These are phyloP conservation scores for Rhodotorula sp. DNA, from an alignment of 1,284 basidiomycete species.

Conservation along the genomic window DNA sequence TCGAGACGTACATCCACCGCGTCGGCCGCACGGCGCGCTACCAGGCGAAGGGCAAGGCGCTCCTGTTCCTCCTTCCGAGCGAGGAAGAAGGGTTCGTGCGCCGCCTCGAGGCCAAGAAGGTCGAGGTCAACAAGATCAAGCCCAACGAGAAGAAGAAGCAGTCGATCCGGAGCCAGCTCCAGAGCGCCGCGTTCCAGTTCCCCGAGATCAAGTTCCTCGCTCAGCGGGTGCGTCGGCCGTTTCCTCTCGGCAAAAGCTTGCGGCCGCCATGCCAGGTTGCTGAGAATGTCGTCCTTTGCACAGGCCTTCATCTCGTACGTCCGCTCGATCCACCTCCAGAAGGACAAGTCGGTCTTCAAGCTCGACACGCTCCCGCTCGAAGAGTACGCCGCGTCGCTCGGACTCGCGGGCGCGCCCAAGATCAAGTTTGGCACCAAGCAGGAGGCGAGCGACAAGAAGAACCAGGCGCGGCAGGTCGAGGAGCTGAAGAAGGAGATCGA, in stretches of 20 bases:
- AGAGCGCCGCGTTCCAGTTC: slow-evolving; percentile 91
- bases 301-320: slow-evolving; percentile 97
- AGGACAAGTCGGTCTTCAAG: slow-evolving; percentile 91
- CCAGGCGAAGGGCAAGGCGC: slow-evolving; percentile 81
- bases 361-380: slow-evolving; percentile 78
- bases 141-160: slow-evolving; percentile 86
- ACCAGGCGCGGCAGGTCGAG: slow-evolving; percentile 54
- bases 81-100: slow-evolving; percentile 87
- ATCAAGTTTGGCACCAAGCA: slow-evolving; percentile 84
- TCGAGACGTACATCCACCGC: slow-evolving; percentile 97
- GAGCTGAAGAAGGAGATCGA: slow-evolving; percentile 40
- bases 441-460: slow-evolving; percentile 72
- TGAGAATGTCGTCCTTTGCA: no score
- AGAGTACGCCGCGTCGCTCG: slow-evolving; percentile 82
- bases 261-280: background rate
- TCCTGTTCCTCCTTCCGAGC: slow-evolving; percentile 81
- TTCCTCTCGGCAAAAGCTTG: background rate
- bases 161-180: slow-evolving; percentile 82
- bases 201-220: slow-evolving; percentile 97
- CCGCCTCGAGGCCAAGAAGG: slow-evolving; percentile 69
- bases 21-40: slow-evolving; percentile 95
- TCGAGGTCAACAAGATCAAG: slow-evolving; percentile 73
- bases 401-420: slow-evolving; percentile 91
- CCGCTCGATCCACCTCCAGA: slow-evolving; percentile 88
- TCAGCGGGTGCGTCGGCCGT: slow-evolving; percentile 67